A percentile compares a stretch with the other conserved stretches of the same genome.
Conservation (phyloP, 345 rosid genomes). For the Eucalyptus erythrocorys region DNA sequence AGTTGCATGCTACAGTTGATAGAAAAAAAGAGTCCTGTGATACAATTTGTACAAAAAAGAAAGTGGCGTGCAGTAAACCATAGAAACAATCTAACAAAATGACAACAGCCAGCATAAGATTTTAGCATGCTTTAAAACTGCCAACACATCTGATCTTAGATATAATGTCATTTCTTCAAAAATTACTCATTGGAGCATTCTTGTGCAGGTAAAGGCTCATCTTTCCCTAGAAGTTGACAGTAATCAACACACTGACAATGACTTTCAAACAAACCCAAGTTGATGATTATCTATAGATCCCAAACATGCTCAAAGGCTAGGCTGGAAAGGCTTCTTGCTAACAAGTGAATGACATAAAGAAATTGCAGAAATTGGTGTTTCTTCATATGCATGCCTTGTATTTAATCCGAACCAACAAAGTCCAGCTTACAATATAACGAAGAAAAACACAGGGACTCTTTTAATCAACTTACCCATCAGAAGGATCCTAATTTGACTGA, state of each 20-base stretch:
- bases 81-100: neutral
- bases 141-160: neutral
- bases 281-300: neutral
- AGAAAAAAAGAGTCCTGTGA: neutral
- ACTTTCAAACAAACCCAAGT: neutral
- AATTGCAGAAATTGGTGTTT: neutral
- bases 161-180: neutral
- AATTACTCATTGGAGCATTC: neutral
- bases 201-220: neutral
- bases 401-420: neutral
- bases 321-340: neutral
- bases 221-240: neutral
- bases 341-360: neutral
- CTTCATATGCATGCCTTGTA: neutral
- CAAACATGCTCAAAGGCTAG: neutral
- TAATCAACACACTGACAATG: neutral
- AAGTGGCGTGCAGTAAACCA: neutral
- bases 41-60: neutral
- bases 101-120: neutral
- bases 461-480: neutral
- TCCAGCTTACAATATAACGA: neutral
- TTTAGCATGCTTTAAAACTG: neutral
- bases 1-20: neutral
- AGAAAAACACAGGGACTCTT: neutral
- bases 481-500: neutral